Evolutionary conservation across 345 rosid genomes (phyloP), one percentile per base, ranked within the genome.

Genomic region (Hypericum androsaemum): DNA sequence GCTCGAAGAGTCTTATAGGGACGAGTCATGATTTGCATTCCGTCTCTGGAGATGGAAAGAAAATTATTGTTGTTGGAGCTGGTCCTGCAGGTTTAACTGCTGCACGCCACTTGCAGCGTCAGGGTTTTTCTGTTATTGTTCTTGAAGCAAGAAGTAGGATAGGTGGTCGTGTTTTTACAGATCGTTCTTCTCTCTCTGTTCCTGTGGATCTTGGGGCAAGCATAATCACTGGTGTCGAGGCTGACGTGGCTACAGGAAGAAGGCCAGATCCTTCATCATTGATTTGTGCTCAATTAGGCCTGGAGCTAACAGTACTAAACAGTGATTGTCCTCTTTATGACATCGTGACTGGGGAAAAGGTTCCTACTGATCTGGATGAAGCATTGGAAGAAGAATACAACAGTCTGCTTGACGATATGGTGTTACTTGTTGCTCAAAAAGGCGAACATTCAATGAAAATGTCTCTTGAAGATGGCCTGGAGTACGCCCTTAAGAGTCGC

Each of bases 191-290:
- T 64, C 89, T 94, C 63, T 94, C 99, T 36, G 99, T 94, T 66
- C 97, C 99, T 40, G 97, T 94, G 64, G 99, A 94, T 79, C 99
- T 94, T 58, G 99, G 99, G 54, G 99, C 99, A 55, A 94, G 99
- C 80, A 94, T 94, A 64, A 88, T 94, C 68, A 94, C 99, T 37
- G 99, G 99, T 43, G 84, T 80, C 65, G 99, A 94, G 76, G 99
- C 97, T 62, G 99, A 94, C 66, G 88, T 94, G 65, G 82, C 89
- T 50, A 81, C 97, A 74, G 97, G 86, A 71, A 85, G 99, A 76
- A 94, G 90, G 69, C 92, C 99, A 49, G 99, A 94, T 72, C 97
- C 99, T 73, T 88, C 99, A 12, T 80, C 80, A 38, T 72, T 94
- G 82, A 65, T 94, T 56, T 94, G 99, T 80, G 78, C 89, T 59